Evolutionary conservation across 148 eudicot species (phyloP).

Genomic region (Chenopodium suecicum): DNA sequence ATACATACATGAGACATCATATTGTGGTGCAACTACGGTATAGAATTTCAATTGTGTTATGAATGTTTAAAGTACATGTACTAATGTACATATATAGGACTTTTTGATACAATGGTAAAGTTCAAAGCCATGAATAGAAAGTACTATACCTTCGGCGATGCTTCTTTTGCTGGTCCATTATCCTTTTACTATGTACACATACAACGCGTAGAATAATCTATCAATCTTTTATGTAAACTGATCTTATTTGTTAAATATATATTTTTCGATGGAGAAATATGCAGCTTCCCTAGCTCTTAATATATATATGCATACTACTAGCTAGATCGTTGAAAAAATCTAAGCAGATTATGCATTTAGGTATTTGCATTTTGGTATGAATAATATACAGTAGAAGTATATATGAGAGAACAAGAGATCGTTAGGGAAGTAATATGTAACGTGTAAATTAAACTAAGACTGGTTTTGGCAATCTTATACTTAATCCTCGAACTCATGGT

Average conservation of each 20-base stretch:
- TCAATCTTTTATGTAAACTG: background rate
- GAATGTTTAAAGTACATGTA: no score
- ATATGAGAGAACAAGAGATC: background rate
- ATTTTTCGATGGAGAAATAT: background rate
- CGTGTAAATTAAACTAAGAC: background rate
- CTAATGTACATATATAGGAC: no score
- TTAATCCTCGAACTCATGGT: background rate
- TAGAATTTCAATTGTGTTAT: no score
- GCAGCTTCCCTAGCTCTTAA: background rate
- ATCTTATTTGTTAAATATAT: background rate
- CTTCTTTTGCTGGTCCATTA: constrained; percentile 24
- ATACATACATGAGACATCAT: no score
- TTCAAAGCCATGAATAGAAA: no score
- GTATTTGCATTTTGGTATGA: background rate
- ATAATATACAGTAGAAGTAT: background rate
- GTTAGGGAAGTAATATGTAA: background rate
- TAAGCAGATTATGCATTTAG: background rate
- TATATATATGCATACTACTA: background rate
- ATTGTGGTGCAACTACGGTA: no score
- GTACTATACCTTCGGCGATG: constrained; percentile 20
- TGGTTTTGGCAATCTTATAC: constrained; percentile 13
- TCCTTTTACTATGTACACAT: background rate
- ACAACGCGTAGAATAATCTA: no score
- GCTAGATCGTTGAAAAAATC: background rate
- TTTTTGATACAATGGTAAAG: no score